Conservation (phyloP, 2,329 filamentous ascomycete genomes). For the Byssoonygena ceratinophila region DNA sequence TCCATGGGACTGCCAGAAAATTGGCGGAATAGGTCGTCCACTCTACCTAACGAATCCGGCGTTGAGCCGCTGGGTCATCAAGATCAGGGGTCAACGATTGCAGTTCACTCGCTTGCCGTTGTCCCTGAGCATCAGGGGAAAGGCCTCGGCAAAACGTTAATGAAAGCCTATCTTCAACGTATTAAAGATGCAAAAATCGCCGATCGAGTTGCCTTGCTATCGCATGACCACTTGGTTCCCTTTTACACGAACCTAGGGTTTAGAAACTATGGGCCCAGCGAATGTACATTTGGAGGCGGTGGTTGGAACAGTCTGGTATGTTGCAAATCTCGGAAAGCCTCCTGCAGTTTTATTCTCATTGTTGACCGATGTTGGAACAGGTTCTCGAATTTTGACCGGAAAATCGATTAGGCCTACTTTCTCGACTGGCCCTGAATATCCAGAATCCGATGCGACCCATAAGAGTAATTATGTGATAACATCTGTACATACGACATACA, state of each 20-base stretch:
- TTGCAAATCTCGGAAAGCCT: neutral
- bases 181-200: slow-evolving; percentile 60
- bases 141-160: slow-evolving; percentile 61
- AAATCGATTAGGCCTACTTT: neutral
- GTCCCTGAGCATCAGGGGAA: slow-evolving; percentile 62
- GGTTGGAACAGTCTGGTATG: slow-evolving; percentile 74
- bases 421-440: neutral
- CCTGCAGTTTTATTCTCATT: neutral
- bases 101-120: slow-evolving; percentile 72
- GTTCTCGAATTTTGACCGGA: slow-evolving; percentile 13
- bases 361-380: slow-evolving; percentile 1
- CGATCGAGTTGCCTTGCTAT: slow-evolving; percentile 64
- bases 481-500: neutral
- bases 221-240: slow-evolving; percentile 59
- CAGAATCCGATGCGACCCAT: neutral
- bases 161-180: slow-evolving; percentile 67
- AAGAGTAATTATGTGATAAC: neutral
- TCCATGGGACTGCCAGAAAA: slow-evolving; percentile 64
- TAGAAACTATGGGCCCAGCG: slow-evolving; percentile 55
- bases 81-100: slow-evolving; percentile 62
- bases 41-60: slow-evolving; percentile 25
- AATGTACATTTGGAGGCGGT: slow-evolving; percentile 63
- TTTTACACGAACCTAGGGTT: slow-evolving; percentile 76
- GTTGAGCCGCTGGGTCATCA: slow-evolving; percentile 54
- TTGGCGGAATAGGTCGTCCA: slow-evolving; percentile 46